Base-by-base conservation (phyloP, 345 rosid species). In the Syzygium aromaticum region DNA sequence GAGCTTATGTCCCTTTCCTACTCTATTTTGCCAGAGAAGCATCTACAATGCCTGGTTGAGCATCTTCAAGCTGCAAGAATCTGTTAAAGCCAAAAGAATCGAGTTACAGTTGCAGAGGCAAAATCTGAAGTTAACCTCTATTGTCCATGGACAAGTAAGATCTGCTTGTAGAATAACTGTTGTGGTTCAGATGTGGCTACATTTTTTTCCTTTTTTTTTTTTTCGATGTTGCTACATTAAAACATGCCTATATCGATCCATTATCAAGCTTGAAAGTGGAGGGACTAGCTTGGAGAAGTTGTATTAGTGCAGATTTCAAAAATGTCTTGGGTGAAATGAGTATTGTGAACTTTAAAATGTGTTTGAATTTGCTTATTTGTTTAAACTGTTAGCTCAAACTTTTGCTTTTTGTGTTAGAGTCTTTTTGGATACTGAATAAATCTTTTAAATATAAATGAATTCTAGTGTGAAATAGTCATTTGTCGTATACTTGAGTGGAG, bases 81-180 rank as follows among this genome's bases (percentile, higher is more conserved):
- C 98, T 77, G 98, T 95, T 52, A 92, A 87, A 91, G 85, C 88
- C 23, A 98, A 94, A 90, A 92, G 95, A 92, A 89, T 89, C 1
- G 94, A 94, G 90, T 86, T 94, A 85, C 99, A 95, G 87, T 63
- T 89, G 89, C 89, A 95, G 88, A 94, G 91, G 92, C 96, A 94
- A 85, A 95, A 90, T 89, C 84, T 95, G 93, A 96, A 94, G 93
- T 61, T 96, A 84, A 86, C 85, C 86, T 91, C 91, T 86, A 90
- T 98, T 87, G 94, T 98, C 89, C 91, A 84, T 90, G 94, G 91
- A 84, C 98, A 98, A 91, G 99, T 95, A 92, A 91, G 90, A 89
- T 87, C 40, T 51, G 28, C 40, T 77, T 56, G 88, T 57, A 54
- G 52, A 54, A 73, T 38, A 33, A 38, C 25, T 33, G 80, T 73